These are phyloP conservation scores for Colletotrichum sp. DNA, from an alignment of 2,329 filamentous ascomycete genomes.

Conservation along the genomic window DNA sequence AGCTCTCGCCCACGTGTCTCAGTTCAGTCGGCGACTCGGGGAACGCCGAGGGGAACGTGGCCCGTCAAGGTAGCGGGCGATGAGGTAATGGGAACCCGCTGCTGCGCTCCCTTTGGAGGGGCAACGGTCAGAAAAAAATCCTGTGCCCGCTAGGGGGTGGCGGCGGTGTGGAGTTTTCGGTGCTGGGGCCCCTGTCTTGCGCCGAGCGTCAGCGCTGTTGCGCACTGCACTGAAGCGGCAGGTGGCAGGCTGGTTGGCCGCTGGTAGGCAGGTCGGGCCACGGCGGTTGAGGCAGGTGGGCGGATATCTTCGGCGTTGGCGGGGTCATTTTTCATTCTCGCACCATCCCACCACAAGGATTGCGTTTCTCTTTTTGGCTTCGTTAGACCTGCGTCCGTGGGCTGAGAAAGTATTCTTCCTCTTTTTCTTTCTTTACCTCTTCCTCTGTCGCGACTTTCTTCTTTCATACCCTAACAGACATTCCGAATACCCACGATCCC, in stretches of 20 bases:
- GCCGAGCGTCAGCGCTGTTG: background rate
- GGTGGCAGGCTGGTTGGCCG: background rate
- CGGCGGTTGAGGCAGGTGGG: background rate
- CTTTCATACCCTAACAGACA: background rate
- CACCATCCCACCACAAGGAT: conserved; percentile 18
- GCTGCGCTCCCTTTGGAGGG: background rate
- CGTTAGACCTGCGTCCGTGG: background rate
- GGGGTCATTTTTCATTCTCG: conserved; percentile 17
- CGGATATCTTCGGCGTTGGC: conserved; percentile 23
- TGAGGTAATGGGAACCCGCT: conserved; percentile 13
- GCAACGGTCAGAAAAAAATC: background rate
- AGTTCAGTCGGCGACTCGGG: background rate
- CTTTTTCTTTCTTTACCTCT: background rate
- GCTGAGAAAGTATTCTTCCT: background rate
- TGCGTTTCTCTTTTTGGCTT: conserved; percentile 14
- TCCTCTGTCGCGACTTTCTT: background rate
- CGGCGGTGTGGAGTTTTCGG: background rate
- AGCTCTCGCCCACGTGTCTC: background rate
- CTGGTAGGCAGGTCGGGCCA: background rate
- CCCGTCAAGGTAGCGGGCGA: background rate
- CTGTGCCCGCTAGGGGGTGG: background rate
- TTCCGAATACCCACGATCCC: background rate
- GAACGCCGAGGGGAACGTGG: background rate
- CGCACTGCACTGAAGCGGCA: background rate
- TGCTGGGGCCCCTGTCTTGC: background rate